These are phyloP conservation scores for Stenogyne calaminthoides DNA, from an alignment of 305 asterid genomes.

Conservation along the genomic window DNA sequence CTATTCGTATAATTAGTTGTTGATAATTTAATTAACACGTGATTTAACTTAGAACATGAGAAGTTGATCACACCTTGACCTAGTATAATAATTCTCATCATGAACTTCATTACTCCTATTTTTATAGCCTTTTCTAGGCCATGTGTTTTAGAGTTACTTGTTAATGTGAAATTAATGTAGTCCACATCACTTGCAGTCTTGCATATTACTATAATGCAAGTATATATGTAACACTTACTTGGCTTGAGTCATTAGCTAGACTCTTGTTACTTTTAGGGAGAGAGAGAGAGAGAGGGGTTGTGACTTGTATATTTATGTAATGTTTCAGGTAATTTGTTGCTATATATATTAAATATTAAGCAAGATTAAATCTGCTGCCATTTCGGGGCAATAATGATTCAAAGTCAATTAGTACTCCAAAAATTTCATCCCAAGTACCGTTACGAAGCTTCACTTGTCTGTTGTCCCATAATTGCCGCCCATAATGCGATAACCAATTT, in stretches of 20 bases:
- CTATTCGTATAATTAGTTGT: too few relatives aligned
- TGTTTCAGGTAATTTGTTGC: background rate
- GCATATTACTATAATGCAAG: too few relatives aligned
- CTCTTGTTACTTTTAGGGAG: too few relatives aligned
- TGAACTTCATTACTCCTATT: background rate
- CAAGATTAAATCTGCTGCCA: background rate
- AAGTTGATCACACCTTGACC: too few relatives aligned
- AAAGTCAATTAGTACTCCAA: background rate
- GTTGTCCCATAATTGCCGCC: background rate
- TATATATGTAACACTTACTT: too few relatives aligned
- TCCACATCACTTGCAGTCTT: background rate
- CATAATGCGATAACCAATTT: too few relatives aligned
- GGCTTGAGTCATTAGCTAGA: background rate
- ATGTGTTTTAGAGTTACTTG: too few relatives aligned
- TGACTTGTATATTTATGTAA: background rate
- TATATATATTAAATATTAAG: background rate
- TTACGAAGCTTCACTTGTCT: background rate
- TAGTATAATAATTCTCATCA: background rate
- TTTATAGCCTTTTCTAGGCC: background rate
- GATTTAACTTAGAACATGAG: too few relatives aligned
- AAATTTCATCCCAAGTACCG: too few relatives aligned
- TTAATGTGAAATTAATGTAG: background rate
- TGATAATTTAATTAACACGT: background rate
- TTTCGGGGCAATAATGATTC: background rate
- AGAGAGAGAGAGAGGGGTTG: too few relatives aligned